phyloP scores from a whole-genome alignment of 1,139 yeast species.

The Petasospora fabianii region DNA sequence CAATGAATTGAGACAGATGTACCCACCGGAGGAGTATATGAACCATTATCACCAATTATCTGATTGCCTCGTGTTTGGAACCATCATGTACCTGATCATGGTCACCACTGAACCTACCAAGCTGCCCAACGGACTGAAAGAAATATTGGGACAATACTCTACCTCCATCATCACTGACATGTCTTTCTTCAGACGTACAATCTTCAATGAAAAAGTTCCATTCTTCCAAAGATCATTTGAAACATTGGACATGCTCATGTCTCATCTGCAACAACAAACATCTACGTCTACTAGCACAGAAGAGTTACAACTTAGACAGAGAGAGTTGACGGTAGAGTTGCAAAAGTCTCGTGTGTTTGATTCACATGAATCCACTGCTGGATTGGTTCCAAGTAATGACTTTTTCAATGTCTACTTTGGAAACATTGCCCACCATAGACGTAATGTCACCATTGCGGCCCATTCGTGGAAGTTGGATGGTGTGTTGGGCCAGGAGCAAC shows the following conservation, averaged over 20 bases:
- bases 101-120: conserved; percentile 13
- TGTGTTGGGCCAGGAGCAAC: conserved; percentile 9
- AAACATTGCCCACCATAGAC: conserved; percentile 14
- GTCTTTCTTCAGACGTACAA: conserved; percentile 6
- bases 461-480: conserved; percentile 11
- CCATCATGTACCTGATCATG: conserved; percentile 14
- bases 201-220: conserved; percentile 19
- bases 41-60: conserved; percentile 16
- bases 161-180: conserved; percentile 14
- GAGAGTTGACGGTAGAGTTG: conserved; percentile 7
- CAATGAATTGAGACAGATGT: conserved; percentile 15
- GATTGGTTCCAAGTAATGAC: conserved; percentile 21
- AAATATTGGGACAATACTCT: conserved; percentile 12
- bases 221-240: conserved; percentile 16
- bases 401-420: conserved; percentile 21
- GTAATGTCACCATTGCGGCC: conserved; percentile 6
- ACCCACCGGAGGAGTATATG: conserved; percentile 15
- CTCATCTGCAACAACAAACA: not conserved
- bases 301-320: not conserved
- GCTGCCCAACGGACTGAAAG: conserved; percentile 15
- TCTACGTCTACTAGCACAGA: not conserved
- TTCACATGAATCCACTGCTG: conserved; percentile 16
- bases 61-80: conserved; percentile 14
- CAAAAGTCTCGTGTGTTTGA: conserved; percentile 19
- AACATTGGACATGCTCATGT: conserved; percentile 8